Evolutionary conservation across 2,329 filamentous ascomycete species (phyloP).

Genomic region (Onygena corvina): DNA sequence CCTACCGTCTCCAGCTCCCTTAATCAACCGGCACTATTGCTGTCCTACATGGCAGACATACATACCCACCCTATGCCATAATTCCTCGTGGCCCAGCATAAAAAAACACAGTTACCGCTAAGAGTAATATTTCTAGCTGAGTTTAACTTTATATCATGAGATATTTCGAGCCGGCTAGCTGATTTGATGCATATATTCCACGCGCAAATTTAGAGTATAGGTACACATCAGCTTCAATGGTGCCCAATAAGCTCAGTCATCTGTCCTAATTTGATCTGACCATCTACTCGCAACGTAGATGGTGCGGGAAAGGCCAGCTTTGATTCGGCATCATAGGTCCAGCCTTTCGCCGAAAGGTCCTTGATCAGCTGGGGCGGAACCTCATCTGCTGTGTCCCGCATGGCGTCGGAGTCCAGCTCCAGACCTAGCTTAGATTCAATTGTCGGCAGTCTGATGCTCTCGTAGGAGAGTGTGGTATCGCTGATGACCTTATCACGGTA

Average conservation of each 20-base stretch:
- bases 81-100: too few relatives aligned
- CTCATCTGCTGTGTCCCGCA: slow-evolving; percentile 18
- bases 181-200: too few relatives aligned
- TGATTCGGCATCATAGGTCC: slow-evolving; percentile 28
- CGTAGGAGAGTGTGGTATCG: slow-evolving; percentile 30
- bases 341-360: slow-evolving; percentile 27
- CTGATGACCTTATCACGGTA: slow-evolving; percentile 30
- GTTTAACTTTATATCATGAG: too few relatives aligned
- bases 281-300: slow-evolving; percentile 15
- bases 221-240: slow-evolving; percentile 9
- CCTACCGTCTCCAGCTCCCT: not conserved
- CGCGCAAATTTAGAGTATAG: too few relatives aligned
- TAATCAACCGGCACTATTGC: not conserved
- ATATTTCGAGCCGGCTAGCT: too few relatives aligned
- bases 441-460: slow-evolving; percentile 27
- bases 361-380: slow-evolving; percentile 23
- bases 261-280: slow-evolving; percentile 23
- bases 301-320: slow-evolving; percentile 25
- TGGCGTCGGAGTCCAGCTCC: slow-evolving; percentile 16
- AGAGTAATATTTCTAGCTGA: too few relatives aligned
- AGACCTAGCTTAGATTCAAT: slow-evolving; percentile 30
- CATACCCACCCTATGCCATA: not conserved
- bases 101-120: too few relatives aligned
- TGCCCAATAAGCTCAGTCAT: slow-evolving; percentile 26
- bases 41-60: not conserved